Evolutionary conservation across 805 yeast genomes (phyloP).

Genomic region (Spathaspora passalidarum): DNA sequence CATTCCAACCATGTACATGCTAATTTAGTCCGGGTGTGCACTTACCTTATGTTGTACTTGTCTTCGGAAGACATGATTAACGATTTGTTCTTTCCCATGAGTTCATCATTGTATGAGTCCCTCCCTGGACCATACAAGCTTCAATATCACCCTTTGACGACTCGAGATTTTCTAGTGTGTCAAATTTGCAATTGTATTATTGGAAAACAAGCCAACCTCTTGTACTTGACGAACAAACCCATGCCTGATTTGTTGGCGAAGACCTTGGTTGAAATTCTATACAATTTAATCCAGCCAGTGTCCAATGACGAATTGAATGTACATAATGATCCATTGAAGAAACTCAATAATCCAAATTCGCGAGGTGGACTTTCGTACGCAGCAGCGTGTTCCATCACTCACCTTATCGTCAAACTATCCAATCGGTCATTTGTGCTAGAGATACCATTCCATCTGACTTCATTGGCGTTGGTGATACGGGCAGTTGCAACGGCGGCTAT

Average conservation of each 20-base stretch:
- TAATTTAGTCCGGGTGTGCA: constrained; percentile 47
- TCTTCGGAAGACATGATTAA: constrained; percentile 39
- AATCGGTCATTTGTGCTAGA: constrained; percentile 31
- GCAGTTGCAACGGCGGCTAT: constrained; percentile 51
- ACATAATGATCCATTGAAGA: constrained; percentile 17
- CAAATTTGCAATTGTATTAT: constrained; percentile 39
- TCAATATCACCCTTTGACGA: constrained; percentile 44
- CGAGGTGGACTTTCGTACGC: constrained; percentile 49
- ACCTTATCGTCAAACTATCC: constrained; percentile 40
- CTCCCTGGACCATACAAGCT: constrained; percentile 54
- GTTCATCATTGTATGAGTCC: constrained; percentile 40
- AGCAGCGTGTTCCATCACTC: constrained; percentile 46
- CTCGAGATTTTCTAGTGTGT: constrained; percentile 60
- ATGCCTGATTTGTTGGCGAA: constrained; percentile 36
- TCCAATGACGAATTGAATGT: constrained; percentile 21
- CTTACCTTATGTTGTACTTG: constrained; percentile 51
- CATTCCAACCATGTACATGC: constrained; percentile 34
- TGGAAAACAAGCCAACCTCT: constrained; percentile 9
- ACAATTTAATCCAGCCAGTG: constrained; percentile 51
- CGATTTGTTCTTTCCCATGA: constrained; percentile 45
- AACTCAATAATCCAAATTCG: constrained; percentile 30
- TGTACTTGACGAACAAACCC: constrained; percentile 12
- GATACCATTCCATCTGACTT: constrained; percentile 47
- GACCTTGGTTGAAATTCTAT: constrained; percentile 55
- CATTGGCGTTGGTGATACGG: constrained; percentile 57